These are phyloP conservation scores for Cladophialophora exuberans DNA, from an alignment of 2,329 filamentous ascomycete genomes.

Conservation along the genomic window DNA sequence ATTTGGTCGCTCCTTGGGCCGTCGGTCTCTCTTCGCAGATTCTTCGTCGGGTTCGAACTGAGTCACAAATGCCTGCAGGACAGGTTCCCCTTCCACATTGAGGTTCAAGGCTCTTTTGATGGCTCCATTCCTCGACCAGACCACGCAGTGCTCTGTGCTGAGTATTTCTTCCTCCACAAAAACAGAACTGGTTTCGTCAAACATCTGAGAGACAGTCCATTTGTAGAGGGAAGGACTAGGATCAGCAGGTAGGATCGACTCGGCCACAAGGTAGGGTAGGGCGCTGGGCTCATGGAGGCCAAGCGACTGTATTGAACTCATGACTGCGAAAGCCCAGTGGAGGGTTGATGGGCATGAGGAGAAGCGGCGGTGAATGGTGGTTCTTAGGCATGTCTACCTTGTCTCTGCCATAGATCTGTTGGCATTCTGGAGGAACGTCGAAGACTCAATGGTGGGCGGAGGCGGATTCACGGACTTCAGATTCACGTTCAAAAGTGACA, in stretches of 20 bases:
- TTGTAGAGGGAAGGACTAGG: conserved; percentile 68
- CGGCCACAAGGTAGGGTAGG: conserved; percentile 78
- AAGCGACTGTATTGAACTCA: conserved; percentile 90
- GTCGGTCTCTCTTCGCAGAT: conserved; percentile 19
- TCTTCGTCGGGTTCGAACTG: conserved; percentile 65
- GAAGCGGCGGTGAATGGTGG: neutral
- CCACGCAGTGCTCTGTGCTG: conserved; percentile 72
- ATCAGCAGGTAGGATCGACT: conserved; percentile 73
- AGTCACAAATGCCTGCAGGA: conserved; percentile 84
- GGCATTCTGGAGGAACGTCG: too few species aligned
- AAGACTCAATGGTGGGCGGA: too few species aligned
- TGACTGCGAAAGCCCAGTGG: conserved; percentile 43
- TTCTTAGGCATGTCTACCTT: conserved; percentile 14
- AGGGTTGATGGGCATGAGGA: conserved; percentile 23
- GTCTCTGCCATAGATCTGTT: conserved; percentile 11
- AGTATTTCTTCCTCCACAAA: conserved; percentile 77
- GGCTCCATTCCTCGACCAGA: conserved; percentile 86
- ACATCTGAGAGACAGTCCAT: conserved; percentile 59
- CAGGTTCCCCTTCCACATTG: conserved; percentile 80
- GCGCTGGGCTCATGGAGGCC: conserved; percentile 88
- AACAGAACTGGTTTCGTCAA: conserved; percentile 44
- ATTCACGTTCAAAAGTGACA: too few species aligned
- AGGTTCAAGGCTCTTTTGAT: conserved; percentile 87
- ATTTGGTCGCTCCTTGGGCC: neutral
- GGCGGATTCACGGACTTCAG: too few species aligned